Evolutionary conservation across 139 green algal genomes (phyloP).

Genomic region (Zygnema cylindricum): DNA sequence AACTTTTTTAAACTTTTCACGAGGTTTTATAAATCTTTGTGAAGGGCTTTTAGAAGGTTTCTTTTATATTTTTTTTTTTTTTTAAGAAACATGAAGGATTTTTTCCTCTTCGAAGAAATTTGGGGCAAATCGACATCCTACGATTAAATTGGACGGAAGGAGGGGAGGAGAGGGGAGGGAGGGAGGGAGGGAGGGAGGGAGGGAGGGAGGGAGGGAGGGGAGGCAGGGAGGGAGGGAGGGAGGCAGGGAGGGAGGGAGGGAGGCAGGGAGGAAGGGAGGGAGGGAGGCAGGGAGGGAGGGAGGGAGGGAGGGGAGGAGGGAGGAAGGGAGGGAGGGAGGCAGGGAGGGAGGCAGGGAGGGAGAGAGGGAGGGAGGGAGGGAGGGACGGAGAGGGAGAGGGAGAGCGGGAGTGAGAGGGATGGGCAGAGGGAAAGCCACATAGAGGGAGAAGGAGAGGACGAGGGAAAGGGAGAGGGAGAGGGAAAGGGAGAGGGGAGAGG

Average conservation of each 20-base stretch:
- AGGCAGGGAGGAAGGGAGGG: neutral
- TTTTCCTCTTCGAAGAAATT: too few species aligned
- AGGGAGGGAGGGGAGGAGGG: neutral
- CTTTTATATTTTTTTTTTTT: too few species aligned
- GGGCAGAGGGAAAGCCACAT: neutral
- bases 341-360: neutral
- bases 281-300: neutral
- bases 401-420: neutral
- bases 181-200: neutral
- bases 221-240: neutral
- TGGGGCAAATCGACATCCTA: too few species aligned
- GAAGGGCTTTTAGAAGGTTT: too few species aligned
- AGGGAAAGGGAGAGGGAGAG: neutral
- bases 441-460: neutral
- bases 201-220: neutral
- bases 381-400: neutral
- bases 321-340: neutral
- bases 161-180: neutral
- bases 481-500: neutral
- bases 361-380: constrained; percentile 3
- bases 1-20: too few species aligned
- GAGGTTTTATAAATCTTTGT: too few species aligned
- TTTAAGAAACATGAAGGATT: too few species aligned
- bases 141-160: too few species aligned
- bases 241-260: neutral